Base-by-base conservation (phyloP, 2,329 filamentous ascomycete species). In the Teratosphaeria pseudoeucalypti region DNA sequence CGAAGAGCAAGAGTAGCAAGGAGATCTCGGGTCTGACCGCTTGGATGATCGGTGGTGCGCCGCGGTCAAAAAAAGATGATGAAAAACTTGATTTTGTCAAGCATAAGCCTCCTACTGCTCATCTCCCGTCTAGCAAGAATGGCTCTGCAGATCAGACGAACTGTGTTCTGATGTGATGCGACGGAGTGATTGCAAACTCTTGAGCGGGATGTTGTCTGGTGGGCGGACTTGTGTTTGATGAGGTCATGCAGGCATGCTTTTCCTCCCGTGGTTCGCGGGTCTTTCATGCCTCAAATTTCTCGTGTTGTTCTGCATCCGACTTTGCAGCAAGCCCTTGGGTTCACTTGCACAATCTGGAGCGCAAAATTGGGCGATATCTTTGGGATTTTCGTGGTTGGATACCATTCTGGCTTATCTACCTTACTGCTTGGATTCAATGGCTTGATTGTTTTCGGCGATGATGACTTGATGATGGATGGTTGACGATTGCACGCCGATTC, bases 41-140 rank as follows among this genome's bases (percentile, higher is more conserved):
- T 23, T 71, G 68, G 68, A 67, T 71, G 56, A 65, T 64, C 34
- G 68, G 67, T 34, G 67, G 66, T 3, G 32, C 56, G 10, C 54
- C 49, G 62, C 58, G 59, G 58, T 34, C 56, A 59, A 62, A 62
- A 60, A 64, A 66, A 63, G 61, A 61, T 58, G 61, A 61, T 64
- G 63, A 64, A 63, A 61, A 63, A 64, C 61, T 60, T 62, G 61
- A 59, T 27, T 58, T 58, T 37, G 57, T 58, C 29, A 34, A n/a
- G 49, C 57, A 47, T n/a, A 61, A 53, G 58, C 29, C 59, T 49
- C 43, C 43, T 49, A 49, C 43, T 49, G 43, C 43, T 49, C 43
- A 49, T 19, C 43, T 49, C 19, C 43, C 43, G 43, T 39, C 55
- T 29, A 60, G 34, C 43, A 53, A 55, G 12, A 56, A 57, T 34